These are phyloP conservation scores for Mucor racemosus DNA, from an alignment of 371 early-diverging fungal species.

Conservation along the genomic window DNA sequence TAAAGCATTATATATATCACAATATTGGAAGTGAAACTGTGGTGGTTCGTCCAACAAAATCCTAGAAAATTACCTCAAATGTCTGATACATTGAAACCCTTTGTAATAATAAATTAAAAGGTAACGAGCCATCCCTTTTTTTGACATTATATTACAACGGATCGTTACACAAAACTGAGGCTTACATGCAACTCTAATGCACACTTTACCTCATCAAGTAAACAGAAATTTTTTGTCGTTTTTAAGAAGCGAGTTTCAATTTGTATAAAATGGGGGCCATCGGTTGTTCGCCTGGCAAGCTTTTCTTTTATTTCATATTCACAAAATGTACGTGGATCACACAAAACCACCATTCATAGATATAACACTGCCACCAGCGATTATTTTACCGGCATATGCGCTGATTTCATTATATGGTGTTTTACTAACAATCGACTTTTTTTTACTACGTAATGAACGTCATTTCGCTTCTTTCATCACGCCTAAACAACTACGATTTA, in stretches of 20 bases:
- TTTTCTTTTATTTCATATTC: not conserved
- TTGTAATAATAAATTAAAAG: too few species aligned
- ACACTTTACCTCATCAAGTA: not conserved
- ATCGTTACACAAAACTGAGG: not conserved
- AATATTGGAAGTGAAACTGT: too few species aligned
- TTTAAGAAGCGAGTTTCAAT: not conserved
- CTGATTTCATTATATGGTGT: conserved; percentile 14
- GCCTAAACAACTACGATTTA: conserved; percentile 9
- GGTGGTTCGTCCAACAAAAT: too few species aligned
- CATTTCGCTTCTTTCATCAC: conserved; percentile 9
- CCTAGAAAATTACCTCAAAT: too few species aligned
- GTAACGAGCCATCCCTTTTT: not conserved
- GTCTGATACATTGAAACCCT: too few species aligned
- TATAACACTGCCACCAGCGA: conserved; percentile 28
- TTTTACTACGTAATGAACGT: conserved; percentile 18
- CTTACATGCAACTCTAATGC: conserved; percentile 1
- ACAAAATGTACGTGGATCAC: conserved; percentile 16
- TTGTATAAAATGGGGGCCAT: not conserved
- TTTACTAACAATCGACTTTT: conserved; percentile 18
- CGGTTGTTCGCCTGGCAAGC: not conserved
- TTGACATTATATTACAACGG: not conserved
- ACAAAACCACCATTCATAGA: conserved; percentile 26
- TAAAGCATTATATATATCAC: too few species aligned
- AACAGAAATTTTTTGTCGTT: conserved; percentile 1
- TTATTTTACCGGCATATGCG: conserved; percentile 9